Evolutionary conservation across 2,329 filamentous ascomycete genomes (phyloP).

Genomic region (Alternaria sp.): DNA sequence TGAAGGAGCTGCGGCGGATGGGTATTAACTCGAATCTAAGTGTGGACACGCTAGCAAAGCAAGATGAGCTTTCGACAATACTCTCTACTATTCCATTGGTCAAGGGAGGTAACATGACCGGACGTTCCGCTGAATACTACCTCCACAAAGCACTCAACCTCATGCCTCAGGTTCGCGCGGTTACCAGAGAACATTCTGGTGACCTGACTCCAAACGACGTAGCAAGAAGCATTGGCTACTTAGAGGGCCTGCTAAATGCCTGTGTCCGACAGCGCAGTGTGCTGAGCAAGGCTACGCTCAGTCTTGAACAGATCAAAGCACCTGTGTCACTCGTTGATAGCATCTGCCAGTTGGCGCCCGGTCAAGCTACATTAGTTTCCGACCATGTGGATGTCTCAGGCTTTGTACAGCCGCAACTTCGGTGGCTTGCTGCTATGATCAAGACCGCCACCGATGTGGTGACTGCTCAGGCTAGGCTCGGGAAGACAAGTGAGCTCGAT

Average conservation of each 20-base stretch:
- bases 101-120: slow-evolving; percentile 34
- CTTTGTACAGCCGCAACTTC: slow-evolving; percentile 29
- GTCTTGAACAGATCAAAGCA: slow-evolving; percentile 47
- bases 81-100: slow-evolving; percentile 61
- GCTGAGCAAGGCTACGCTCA: slow-evolving; percentile 36
- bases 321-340: slow-evolving; percentile 45
- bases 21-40: slow-evolving; percentile 85
- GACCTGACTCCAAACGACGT: slow-evolving; percentile 85
- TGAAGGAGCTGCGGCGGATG: slow-evolving; percentile 86
- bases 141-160: slow-evolving; percentile 82
- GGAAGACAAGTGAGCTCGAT: slow-evolving; percentile 49
- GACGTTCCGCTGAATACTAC: slow-evolving; percentile 65
- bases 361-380: slow-evolving; percentile 23
- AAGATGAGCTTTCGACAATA: slow-evolving; percentile 73
- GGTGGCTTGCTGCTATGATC: slow-evolving; percentile 75
- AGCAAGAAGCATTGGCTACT: slow-evolving; percentile 76
- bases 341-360: slow-evolving; percentile 29
- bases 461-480: slow-evolving; percentile 70
- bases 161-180: slow-evolving; percentile 69
- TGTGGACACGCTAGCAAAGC: slow-evolving; percentile 72
- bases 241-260: slow-evolving; percentile 84
- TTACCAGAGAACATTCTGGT: slow-evolving; percentile 76
- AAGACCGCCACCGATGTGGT: slow-evolving; percentile 67
- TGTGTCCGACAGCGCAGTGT: slow-evolving; percentile 65
- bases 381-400: slow-evolving; percentile 13